Evolutionary conservation across 768 basidiomycete genomes (phyloP).

Genomic region (Tricholoma saponaceum): DNA sequence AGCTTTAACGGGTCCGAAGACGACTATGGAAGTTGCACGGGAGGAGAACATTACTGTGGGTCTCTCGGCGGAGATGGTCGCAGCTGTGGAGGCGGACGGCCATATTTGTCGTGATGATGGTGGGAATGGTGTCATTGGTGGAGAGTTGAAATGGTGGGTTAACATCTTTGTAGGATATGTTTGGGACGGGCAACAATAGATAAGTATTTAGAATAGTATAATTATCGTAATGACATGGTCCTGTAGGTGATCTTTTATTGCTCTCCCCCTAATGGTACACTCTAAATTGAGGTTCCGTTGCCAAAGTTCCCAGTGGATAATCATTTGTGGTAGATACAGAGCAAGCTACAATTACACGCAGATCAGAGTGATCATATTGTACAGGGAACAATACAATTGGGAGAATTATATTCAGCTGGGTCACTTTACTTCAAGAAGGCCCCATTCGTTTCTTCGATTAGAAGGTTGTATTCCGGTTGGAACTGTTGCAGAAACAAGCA

Average conservation of each 20-base stretch:
- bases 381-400: too few species aligned
- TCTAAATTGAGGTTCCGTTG: too few species aligned
- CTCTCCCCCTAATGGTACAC: too few species aligned
- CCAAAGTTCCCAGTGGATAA: too few species aligned
- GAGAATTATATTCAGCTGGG: too few species aligned
- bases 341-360: not conserved
- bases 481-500: constrained; percentile 12
- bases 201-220: not conserved
- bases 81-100: constrained; percentile 66
- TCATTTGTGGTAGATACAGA: not conserved
- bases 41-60: constrained; percentile 71
- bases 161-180: constrained; percentile 64
- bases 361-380: not conserved
- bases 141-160: constrained; percentile 69
- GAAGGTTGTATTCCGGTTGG: constrained; percentile 22
- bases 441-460: constrained; percentile 23
- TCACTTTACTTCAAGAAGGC: constrained; percentile 19
- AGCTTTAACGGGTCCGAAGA: constrained; percentile 44
- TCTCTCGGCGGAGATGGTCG: constrained; percentile 75
- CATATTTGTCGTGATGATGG: constrained; percentile 76
- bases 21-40: constrained; percentile 66
- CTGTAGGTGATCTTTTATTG: too few species aligned
- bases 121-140: constrained; percentile 32
- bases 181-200: constrained; percentile 63
- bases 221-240: not conserved